Base-by-base conservation (phyloP, 306 rosid species). In the Medicago lupulina region DNA sequence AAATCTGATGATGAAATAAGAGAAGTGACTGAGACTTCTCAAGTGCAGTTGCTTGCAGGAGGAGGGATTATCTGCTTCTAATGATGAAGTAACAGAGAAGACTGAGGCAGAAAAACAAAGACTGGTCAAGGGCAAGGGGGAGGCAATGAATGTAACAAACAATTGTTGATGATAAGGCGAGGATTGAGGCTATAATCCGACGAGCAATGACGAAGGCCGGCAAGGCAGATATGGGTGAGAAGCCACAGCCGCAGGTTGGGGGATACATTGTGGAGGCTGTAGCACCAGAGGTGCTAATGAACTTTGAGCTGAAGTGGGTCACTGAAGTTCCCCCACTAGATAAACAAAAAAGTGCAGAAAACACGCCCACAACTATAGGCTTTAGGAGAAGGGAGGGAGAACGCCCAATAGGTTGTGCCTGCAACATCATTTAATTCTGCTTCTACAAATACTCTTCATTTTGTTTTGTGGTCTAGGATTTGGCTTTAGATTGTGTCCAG, bases 231-330 rank as follows among this genome's bases (percentile, higher is more conserved):
- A 23, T 2, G 58, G 58, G 21, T 51, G 58, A 51, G 19, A 21
- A 53, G 25, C 13, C 28, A 19, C 28, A 9, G 28, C 0, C 14
- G 9, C 15, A 46, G 15, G 17, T 8, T 38, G 12, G 8, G 1
- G 36, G 3, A 4, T 10, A 41, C 5, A 7, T 6, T 43, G 12
- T 58, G 21, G 38, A 58, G 8, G 16, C 43, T 55, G 67, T 9
- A 14, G 51, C 10, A 46, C 62, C 76, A 4, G 43, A 28, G 69
- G 55, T 10, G 38, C 50, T 21, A 21, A 34, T 78, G 71, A 47
- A 14, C 28, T 78, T 78, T 78, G 10, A 34, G 7, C 28, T 77
- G n/a, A 17, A 4, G 50, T 77, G 81, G 81, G 21, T 19, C 23
- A 51, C 23, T 7, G 11, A 51, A 6, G 58, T 16, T 46, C 51